Conservation (phyloP, 192 early-diverging fungal genomes). For the Coemansia sp. region DNA sequence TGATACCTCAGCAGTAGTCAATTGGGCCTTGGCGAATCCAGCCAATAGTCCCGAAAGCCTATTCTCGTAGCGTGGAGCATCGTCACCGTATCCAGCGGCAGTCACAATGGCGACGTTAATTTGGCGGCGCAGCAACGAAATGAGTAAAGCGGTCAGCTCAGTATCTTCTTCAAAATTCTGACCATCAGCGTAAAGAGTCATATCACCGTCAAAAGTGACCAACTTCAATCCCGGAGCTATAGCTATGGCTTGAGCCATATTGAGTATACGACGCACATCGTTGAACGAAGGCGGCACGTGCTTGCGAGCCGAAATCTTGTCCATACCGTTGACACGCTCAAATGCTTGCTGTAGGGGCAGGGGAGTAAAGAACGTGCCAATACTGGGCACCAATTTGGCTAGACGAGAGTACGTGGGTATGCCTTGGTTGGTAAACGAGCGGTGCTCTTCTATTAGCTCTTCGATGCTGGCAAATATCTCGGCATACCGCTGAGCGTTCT, state of each 20-base stretch:
- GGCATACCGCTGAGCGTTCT: slow-evolving; percentile 72
- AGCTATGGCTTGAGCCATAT: slow-evolving; percentile 83
- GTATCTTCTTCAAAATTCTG: slow-evolving; percentile 76
- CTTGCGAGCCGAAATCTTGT: slow-evolving; percentile 75
- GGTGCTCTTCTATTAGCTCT: slow-evolving; percentile 72
- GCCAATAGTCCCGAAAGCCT: slow-evolving; percentile 76
- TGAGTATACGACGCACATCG: slow-evolving; percentile 88
- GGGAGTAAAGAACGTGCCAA: slow-evolving; percentile 84
- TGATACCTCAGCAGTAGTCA: slow-evolving; percentile 55
- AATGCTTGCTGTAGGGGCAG: slow-evolving; percentile 79
- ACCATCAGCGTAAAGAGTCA: slow-evolving; percentile 92
- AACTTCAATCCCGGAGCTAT: slow-evolving; percentile 71
- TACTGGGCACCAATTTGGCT: slow-evolving; percentile 72
- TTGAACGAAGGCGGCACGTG: slow-evolving; percentile 93
- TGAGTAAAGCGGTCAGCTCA: slow-evolving; percentile 65
- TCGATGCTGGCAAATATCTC: slow-evolving; percentile 83
- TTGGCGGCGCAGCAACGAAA: slow-evolving; percentile 65
- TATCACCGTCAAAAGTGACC: slow-evolving; percentile 95
- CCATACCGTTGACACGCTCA: slow-evolving; percentile 63
- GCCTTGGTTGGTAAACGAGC: slow-evolving; percentile 14
- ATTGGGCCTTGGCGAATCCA: slow-evolving; percentile 58
- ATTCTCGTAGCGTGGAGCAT: slow-evolving; percentile 74
- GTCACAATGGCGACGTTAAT: slow-evolving; percentile 87
- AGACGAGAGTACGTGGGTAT: slow-evolving; percentile 71
- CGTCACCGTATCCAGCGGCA: slow-evolving; percentile 83